Percentiles rank a stretch among this genome's conserved stretches.
These are phyloP conservation scores for Groenewaldozyma salmanticensis DNA, from an alignment of 805 yeast species.

Conservation along the genomic window DNA sequence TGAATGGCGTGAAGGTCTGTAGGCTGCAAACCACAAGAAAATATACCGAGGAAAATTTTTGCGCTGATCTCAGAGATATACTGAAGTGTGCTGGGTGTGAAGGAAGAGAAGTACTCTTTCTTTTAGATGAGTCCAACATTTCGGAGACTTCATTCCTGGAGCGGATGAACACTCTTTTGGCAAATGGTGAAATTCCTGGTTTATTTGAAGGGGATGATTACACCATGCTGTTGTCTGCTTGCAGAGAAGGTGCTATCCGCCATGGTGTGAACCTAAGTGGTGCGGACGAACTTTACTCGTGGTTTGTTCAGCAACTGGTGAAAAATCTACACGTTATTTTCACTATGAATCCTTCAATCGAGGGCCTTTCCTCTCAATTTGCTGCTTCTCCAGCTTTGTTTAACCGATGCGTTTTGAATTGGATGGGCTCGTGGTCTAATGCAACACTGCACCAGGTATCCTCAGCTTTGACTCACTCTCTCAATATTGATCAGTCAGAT, in stretches of 20 bases:
- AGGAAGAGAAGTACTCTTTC: constrained; percentile 57
- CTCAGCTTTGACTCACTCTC: constrained; percentile 27
- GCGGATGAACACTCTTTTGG: constrained; percentile 85
- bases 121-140: constrained; percentile 74
- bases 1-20: constrained; percentile 59
- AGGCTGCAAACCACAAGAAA: constrained; percentile 48
- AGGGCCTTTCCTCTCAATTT: constrained; percentile 33
- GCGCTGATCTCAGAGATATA: constrained; percentile 45
- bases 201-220: constrained; percentile 70
- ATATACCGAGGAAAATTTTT: constrained; percentile 58
- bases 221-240: constrained; percentile 39
- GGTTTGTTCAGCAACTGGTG: constrained; percentile 66
- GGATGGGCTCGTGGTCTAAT: constrained; percentile 80
- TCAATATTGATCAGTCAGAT: constrained; percentile 46
- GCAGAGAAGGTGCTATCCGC: constrained; percentile 46
- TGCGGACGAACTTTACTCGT: constrained; percentile 56
- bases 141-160: constrained; percentile 73
- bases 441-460: constrained; percentile 44
- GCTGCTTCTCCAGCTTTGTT: constrained; percentile 80
- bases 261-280: constrained; percentile 59
- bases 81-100: constrained; percentile 41
- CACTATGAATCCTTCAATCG: constrained; percentile 50
- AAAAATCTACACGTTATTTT: constrained; percentile 74
- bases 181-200: constrained; percentile 90
- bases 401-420: constrained; percentile 78